These are phyloP conservation scores for Elsinoe arachidis DNA, from an alignment of 2,329 filamentous ascomycete genomes.

Conservation along the genomic window DNA sequence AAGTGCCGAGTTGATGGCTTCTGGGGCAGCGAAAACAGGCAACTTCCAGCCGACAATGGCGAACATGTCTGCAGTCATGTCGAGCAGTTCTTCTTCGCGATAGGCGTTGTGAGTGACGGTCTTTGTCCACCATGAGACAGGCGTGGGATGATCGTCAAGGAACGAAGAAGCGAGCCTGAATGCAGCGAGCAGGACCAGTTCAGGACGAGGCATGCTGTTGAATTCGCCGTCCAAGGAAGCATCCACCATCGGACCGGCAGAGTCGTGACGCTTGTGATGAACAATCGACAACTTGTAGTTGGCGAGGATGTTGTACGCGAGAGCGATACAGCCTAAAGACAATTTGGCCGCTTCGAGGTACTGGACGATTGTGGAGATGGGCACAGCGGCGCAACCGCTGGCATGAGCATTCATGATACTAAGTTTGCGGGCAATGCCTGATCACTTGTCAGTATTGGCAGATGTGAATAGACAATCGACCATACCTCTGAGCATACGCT, in stretches of 20 bases:
- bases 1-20: conserved; percentile 14
- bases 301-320: conserved; percentile 25
- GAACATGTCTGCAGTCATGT: conserved; percentile 19
- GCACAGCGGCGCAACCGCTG: conserved; percentile 17
- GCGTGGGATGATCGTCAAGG: conserved; percentile 21
- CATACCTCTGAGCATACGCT: conserved; percentile 1
- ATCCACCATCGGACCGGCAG: conserved; percentile 13
- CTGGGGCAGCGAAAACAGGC: conserved; percentile 17
- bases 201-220: conserved; percentile 4
- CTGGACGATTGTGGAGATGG: conserved; percentile 16
- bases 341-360: conserved; percentile 22
- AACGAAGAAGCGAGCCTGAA: conserved; percentile 23
- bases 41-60: conserved; percentile 22
- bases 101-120: conserved; percentile 19
- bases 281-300: conserved; percentile 15
- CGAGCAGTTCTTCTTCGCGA: conserved; percentile 18
- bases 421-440: not conserved
- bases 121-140: conserved; percentile 20
- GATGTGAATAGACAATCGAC: not conserved
- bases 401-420: conserved; percentile 10
- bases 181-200: conserved; percentile 21
- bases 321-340: conserved; percentile 23
- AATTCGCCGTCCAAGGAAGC: conserved; percentile 2
- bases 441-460: not conserved
- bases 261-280: conserved; percentile 12